Evolutionary conservation across 768 basidiomycete species (phyloP).

Genomic region (Cyclocybe cylindracea): DNA sequence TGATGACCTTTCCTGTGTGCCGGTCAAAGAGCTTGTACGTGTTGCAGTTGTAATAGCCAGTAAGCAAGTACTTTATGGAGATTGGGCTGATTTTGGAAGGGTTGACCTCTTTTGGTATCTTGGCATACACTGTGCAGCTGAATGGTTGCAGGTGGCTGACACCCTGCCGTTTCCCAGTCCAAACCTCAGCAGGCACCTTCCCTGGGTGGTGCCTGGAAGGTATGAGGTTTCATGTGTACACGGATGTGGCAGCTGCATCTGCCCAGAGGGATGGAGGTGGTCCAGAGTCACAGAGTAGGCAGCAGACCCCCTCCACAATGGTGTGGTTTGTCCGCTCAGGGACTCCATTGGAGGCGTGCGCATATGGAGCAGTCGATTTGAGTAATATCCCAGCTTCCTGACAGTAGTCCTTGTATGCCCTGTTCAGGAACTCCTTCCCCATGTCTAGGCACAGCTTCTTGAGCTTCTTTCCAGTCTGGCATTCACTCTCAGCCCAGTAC

Average conservation of each 20-base stretch:
- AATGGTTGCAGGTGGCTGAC: slow-evolving; percentile 25
- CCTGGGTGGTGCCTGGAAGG: slow-evolving; percentile 18
- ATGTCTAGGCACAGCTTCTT: slow-evolving; percentile 10
- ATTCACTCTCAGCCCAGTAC: slow-evolving; percentile 5
- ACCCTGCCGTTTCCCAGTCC: slow-evolving; percentile 15
- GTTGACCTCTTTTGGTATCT: slow-evolving; percentile 21
- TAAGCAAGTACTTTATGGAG: slow-evolving; percentile 16
- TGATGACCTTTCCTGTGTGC: slow-evolving; percentile 5
- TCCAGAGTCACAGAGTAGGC: slow-evolving; percentile 12
- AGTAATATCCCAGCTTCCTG: slow-evolving; percentile 6
- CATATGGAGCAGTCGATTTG: slow-evolving; percentile 10
- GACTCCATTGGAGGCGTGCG: slow-evolving; percentile 9
- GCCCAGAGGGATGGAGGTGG: slow-evolving; percentile 19
- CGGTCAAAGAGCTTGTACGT: slow-evolving; percentile 16
- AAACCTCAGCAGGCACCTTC: slow-evolving; percentile 12
- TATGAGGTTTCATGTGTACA: slow-evolving; percentile 25
- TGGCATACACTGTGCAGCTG: slow-evolving; percentile 23
- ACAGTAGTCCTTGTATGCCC: neutral
- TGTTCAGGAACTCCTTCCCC: slow-evolving; percentile 13
- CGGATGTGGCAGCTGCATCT: slow-evolving; percentile 15
- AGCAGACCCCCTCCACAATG: neutral
- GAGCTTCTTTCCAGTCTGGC: slow-evolving; percentile 1
- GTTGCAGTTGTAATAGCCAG: slow-evolving; percentile 15
- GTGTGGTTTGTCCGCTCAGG: slow-evolving; percentile 7
- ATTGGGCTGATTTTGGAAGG: slow-evolving; percentile 15